Evolutionary conservation across 1,284 basidiomycete species (phyloP), one percentile per base, ranked within the genome.

Genomic region (Puccinia triticina): DNA sequence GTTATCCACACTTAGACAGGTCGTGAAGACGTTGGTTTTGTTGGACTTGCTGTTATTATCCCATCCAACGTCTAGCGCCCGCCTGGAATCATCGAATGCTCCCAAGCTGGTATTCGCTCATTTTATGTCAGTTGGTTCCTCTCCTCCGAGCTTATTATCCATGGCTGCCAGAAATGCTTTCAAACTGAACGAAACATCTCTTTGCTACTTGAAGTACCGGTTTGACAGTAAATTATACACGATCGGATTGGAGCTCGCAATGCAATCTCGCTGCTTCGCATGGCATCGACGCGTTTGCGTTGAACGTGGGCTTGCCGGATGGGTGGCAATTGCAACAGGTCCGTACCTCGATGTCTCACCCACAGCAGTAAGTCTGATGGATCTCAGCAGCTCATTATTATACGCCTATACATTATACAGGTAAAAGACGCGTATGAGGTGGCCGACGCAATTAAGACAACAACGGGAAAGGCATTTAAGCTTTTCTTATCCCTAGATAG

Each of bases 71-170:
- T 43, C 66, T 26, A 29, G 72, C 55, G 48, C 48, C 34, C 23
- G n/a, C 32, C 16, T 57, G 34, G 50, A 74, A 2, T 55, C 48
- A 26, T 37, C 72, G 16, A 53, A n/a, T 37, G 37, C 74, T n/a
- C 55, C 78, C n/a, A 80, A 64, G 59, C 57, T 80, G n/a, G 78
- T 80, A 21, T 80, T 80, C 50, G 78, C 78, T 23, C 78, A 80
- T 37, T 80, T 80, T 43, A 80, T 80, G 78, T 80, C 21, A 57
- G 78, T 69, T 61, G 53, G 37, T 32, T 32, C 37, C 21, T 37
- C 37, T 72, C 21, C 46, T 77, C 14, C 26, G 23, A 26, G 11
- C 1, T 32, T 48, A 46, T 40, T 43, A 61, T 18, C 64, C 64
- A 40, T 23, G 37, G n/a, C 12, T 21, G 5, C 37, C 21, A 21